Evolutionary conservation across 1,139 yeast species (phyloP).

Genomic region (Debaryomyces subglobosus): DNA sequence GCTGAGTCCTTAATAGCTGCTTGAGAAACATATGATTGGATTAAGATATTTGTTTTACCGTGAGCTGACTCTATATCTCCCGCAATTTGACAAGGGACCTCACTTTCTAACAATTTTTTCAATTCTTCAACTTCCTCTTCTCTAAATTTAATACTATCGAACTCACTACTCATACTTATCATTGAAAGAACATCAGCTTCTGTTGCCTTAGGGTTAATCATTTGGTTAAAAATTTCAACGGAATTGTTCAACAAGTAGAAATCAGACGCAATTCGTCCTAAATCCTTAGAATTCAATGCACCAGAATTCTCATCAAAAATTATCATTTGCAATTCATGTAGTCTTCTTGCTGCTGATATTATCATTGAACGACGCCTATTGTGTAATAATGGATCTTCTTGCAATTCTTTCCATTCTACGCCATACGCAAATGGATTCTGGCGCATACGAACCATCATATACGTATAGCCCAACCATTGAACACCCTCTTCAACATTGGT

Average conservation of each 20-base stretch:
- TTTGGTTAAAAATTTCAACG: constrained; percentile 84
- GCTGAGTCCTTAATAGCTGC: constrained; percentile 77
- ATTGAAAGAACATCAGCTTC: constrained; percentile 91
- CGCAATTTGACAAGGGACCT: constrained; percentile 80
- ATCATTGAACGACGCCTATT: constrained; percentile 77
- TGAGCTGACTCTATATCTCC: constrained; percentile 76
- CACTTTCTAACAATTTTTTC: constrained; percentile 58
- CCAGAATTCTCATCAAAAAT: constrained; percentile 86
- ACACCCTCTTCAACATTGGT: constrained; percentile 94
- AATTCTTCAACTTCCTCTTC: constrained; percentile 86
- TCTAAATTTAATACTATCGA: constrained; percentile 85
- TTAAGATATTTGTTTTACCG: constrained; percentile 83
- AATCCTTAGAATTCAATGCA: constrained; percentile 79
- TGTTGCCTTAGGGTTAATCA: constrained; percentile 81
- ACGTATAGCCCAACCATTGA: constrained; percentile 96
- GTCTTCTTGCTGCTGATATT: constrained; percentile 74
- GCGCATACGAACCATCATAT: constrained; percentile 90
- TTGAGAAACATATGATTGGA: constrained; percentile 87
- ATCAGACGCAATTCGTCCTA: constrained; percentile 94
- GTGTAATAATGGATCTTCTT: constrained; percentile 79
- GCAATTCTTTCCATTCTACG: constrained; percentile 83
- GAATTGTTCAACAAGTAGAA: constrained; percentile 85
- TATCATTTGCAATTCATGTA: constrained; percentile 89
- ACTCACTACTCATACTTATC: constrained; percentile 92
- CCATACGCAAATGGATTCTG: constrained; percentile 94